Percentiles rank a stretch among this genome's conserved stretches.
phyloP scores from a whole-genome alignment of 257 asterid genomes.

The Solanum virginianum region DNA sequence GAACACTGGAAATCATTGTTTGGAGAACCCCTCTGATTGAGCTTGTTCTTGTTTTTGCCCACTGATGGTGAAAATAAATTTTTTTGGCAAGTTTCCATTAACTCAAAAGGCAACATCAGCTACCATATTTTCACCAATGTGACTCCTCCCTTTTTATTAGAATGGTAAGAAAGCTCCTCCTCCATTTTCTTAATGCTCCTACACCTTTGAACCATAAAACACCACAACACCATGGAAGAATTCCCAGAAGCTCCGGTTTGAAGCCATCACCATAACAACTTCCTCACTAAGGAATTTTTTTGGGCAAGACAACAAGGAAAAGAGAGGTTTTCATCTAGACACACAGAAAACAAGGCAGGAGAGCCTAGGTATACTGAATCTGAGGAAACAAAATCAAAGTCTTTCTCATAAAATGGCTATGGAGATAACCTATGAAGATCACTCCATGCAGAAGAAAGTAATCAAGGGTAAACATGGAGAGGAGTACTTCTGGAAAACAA shows the following conservation, averaged over 20 bases:
- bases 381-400: background rate
- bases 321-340: background rate
- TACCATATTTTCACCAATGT: background rate
- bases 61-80: background rate
- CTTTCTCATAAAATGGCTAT: background rate
- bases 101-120: background rate
- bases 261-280: background rate
- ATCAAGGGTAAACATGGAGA: background rate
- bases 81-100: background rate
- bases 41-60: background rate
- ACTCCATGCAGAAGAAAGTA: background rate
- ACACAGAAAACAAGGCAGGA: background rate
- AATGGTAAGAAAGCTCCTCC: background rate
- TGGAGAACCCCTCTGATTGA: background rate
- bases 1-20: background rate
- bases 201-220: background rate
- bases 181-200: background rate
- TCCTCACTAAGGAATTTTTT: background rate
- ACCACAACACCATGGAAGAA: background rate
- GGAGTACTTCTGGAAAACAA: background rate
- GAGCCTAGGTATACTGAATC: background rate
- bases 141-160: background rate
- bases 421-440: background rate
- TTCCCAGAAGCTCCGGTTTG: background rate
- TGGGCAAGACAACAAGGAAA: background rate